Base-by-base conservation (phyloP, 202 grass and related monocot species). In the Carex sylvatica region DNA sequence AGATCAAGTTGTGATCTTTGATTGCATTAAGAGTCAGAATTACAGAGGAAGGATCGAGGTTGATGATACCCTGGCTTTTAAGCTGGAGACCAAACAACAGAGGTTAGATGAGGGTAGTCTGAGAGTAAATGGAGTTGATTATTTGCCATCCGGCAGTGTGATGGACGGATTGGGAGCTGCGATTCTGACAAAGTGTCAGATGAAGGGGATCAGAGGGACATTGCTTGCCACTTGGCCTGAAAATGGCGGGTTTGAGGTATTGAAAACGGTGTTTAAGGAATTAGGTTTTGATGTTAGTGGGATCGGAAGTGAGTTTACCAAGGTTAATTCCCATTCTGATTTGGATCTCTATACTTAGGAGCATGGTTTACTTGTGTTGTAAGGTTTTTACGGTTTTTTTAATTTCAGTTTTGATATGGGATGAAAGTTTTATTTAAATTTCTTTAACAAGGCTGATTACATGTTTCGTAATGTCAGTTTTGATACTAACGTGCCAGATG, bases 151-250 rank as follows among this genome's bases (percentile, higher is more conserved):
- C 0, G 95, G 92, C 15, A 95, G 90, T 79, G 88, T 98, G 77
- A 85, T 92, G 86, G 96, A 98, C 78, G 92, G 96, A 65, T 83
- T 95, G 51, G 91, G 89, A 40, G 96, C 91, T 3, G 86, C 95
- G 7, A 84, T 98, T 74, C 63, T 95, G 61, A 62, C 80, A 15
- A 89, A 98, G 80, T 93, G 95, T 84, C 89, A 93, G 86, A 90
- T 95, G 87, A 90, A 87, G 73, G 87, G 83, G 44, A 85, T 84
- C 52, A 92, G 90, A 70, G 95, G 88, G 65, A 93, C 88, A 62
- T 74, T 95, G 92, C 81, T 98, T 80, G 87, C 92, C 44, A 91
- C 92, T 8, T 95, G 95, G 95, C 95, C 92, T 62, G 86, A 87
- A 15, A 87, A 61, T 71, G 86, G 87, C 9, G 85, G 82, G 22